phyloP scores from a whole-genome alignment of 345 rosid species.

The Turnera subulata region DNA sequence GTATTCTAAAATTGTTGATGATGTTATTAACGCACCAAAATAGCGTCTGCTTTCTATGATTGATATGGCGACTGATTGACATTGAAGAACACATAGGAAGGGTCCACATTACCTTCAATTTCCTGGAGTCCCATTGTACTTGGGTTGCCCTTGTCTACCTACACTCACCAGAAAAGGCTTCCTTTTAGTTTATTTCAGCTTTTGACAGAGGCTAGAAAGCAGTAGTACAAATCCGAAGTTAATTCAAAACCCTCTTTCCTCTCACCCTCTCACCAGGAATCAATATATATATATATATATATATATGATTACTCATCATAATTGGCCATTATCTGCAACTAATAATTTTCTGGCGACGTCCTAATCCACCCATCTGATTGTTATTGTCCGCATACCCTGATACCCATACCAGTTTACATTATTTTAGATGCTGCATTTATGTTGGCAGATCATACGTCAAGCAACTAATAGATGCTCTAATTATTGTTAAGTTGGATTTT shows the following conservation, averaged over 20 bases:
- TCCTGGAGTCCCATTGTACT: background rate
- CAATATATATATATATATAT: too few relatives aligned
- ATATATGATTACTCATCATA: too few relatives aligned
- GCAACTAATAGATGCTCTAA: constrained; percentile 6
- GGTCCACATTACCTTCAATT: constrained; percentile 25
- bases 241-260: too few relatives aligned
- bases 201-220: too few relatives aligned
- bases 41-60: constrained; percentile 9
- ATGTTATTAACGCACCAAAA: background rate
- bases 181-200: too few relatives aligned
- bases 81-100: constrained; percentile 6
- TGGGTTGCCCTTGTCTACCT: constrained; percentile 15
- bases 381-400: background rate
- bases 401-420: constrained; percentile 9
- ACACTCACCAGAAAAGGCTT: too few relatives aligned
- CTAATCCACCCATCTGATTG: constrained; percentile 17
- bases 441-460: constrained; percentile 27
- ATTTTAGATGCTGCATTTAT: constrained; percentile 8
- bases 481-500: background rate
- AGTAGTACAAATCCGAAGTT: too few relatives aligned
- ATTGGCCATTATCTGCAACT: too few relatives aligned
- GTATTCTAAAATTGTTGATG: too few relatives aligned
- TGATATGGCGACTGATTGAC: constrained; percentile 5
- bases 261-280: too few relatives aligned
- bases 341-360: background rate